phyloP scores from a whole-genome alignment of 2,329 filamentous ascomycete genomes.

The Fusarium nodosum region DNA sequence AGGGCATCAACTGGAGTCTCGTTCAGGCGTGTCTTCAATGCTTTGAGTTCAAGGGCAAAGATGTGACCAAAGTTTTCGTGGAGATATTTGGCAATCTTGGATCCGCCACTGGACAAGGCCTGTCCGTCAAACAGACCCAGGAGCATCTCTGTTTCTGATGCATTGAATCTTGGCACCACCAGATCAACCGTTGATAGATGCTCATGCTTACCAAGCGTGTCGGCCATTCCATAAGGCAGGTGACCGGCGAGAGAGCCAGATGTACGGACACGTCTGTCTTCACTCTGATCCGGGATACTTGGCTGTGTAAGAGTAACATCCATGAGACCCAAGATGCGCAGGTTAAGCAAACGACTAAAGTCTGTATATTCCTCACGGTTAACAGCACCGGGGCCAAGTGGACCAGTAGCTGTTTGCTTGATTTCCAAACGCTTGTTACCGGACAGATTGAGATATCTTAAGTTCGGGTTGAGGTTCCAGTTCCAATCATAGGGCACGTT shows the following conservation, averaged over 20 bases:
- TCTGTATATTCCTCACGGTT: conserved; percentile 81
- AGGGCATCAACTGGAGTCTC: conserved; percentile 88
- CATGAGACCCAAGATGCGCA: conserved; percentile 94
- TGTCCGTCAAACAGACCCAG: conserved; percentile 98
- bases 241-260: conserved; percentile 93
- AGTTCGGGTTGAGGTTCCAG: conserved; percentile 97
- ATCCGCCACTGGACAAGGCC: conserved; percentile 87
- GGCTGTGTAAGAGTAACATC: conserved; percentile 96
- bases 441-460: conserved; percentile 95
- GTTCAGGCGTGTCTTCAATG: conserved; percentile 72
- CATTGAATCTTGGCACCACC: conserved; percentile 91
- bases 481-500: conserved; percentile 99
- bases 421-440: conserved; percentile 98
- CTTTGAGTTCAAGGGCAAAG: conserved; percentile 85
- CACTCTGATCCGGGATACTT: conserved; percentile 93
- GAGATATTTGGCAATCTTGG: conserved; percentile 94
- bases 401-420: conserved; percentile 67
- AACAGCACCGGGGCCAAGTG: conserved; percentile 65
- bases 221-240: conserved; percentile 96
- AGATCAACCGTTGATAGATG: conserved; percentile 96
- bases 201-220: conserved; percentile 92
- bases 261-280: conserved; percentile 95
- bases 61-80: conserved; percentile 95
- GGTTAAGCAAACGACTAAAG: conserved; percentile 85
- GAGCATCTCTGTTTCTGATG: conserved; percentile 89